phyloP scores from a whole-genome alignment of 139 green algal species.

The Tetradesmus lagerheimii region DNA sequence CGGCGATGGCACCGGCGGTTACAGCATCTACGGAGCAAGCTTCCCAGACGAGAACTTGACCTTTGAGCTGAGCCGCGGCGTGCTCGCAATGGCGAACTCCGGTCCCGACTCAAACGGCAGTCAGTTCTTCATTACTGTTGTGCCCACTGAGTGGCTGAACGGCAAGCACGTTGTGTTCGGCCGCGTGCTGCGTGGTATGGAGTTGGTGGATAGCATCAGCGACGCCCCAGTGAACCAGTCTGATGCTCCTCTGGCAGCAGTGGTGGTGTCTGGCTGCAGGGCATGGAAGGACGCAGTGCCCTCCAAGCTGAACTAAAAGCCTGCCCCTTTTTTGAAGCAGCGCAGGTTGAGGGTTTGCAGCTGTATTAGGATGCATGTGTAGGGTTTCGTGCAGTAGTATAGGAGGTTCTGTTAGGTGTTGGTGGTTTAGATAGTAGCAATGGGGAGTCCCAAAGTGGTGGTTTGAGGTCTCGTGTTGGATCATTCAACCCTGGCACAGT shows the following conservation, averaged over 20 bases:
- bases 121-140: conserved; percentile 64
- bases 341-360: no score
- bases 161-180: conserved; percentile 74
- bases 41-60: conserved; percentile 82
- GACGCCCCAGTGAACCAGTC: neutral
- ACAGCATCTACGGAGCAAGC: conserved; percentile 79
- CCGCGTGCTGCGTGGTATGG: conserved; percentile 56
- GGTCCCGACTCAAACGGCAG: conserved; percentile 85
- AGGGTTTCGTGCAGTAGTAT: neutral
- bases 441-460: no score
- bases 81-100: conserved; percentile 43
- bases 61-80: conserved; percentile 73
- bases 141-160: conserved; percentile 60
- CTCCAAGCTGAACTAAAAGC: neutral
- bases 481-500: no score
- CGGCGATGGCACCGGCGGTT: conserved; percentile 76
- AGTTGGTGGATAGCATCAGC: conserved; percentile 36
- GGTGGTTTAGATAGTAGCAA: no score
- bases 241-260: neutral
- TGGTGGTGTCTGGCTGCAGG: conserved; percentile 32
- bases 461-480: no score
- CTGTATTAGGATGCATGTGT: no score
- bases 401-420: no score
- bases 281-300: conserved; percentile 26
- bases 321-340: no score